These are phyloP conservation scores for Dactylorhiza incarnata DNA, from an alignment of 106 monocot species.

Conservation along the genomic window DNA sequence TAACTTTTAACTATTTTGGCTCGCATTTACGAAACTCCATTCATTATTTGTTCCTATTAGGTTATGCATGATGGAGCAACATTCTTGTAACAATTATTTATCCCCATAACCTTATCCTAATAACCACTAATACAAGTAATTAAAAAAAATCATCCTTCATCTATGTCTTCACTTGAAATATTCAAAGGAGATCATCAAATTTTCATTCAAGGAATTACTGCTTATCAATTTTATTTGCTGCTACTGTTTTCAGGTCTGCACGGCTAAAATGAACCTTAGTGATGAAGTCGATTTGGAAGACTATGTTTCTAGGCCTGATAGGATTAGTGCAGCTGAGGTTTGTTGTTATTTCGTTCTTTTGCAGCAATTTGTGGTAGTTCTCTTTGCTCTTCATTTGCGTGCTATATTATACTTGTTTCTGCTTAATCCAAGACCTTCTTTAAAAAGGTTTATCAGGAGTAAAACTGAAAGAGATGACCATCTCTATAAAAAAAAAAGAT, in stretches of 20 bases:
- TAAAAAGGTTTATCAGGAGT: too few relatives aligned
- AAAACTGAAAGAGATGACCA: too few relatives aligned
- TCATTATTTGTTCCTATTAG: background rate
- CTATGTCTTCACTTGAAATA: background rate
- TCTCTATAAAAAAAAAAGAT: too few relatives aligned
- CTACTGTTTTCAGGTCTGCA: conserved; percentile 59
- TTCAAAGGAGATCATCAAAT: background rate
- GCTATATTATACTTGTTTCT: background rate
- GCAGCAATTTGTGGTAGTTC: background rate
- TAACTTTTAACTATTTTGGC: background rate
- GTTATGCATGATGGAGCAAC: background rate
- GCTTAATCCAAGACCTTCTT: too few relatives aligned
- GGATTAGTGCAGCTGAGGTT: conserved; percentile 99
- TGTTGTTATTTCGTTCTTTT: conserved; percentile 14
- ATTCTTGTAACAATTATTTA: background rate
- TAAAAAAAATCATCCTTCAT: background rate
- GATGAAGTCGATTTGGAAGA: conserved; percentile 99
- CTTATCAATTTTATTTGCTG: conserved; percentile 1
- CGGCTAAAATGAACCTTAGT: conserved; percentile 95
- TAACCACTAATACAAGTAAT: background rate
- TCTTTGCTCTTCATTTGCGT: background rate
- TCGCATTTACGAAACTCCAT: background rate
- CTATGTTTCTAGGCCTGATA: conserved; percentile 96
- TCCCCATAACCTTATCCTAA: background rate
- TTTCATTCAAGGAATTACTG: background rate